Conservation (phyloP, 1,284 basidiomycete genomes). For the Taiwanofungus camphoratus region DNA sequence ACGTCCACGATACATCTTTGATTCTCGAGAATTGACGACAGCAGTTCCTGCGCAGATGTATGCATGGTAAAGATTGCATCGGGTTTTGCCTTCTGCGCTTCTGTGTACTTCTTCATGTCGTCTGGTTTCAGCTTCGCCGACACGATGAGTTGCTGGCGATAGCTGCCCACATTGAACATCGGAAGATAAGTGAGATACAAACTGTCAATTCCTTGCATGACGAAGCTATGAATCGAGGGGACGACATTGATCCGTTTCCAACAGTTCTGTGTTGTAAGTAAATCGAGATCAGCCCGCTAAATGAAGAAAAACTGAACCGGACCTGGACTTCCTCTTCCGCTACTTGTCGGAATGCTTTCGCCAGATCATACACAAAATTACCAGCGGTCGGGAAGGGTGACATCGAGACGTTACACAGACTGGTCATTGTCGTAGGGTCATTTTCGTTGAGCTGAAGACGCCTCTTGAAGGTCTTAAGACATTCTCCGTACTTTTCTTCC, state of each 20-base stretch:
- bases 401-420: conserved; percentile 38
- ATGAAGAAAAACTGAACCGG: background rate
- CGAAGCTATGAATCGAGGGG: conserved; percentile 31
- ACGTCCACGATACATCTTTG: conserved; percentile 2
- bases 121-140: conserved; percentile 25
- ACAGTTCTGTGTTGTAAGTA: conserved; percentile 15
- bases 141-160: conserved; percentile 35
- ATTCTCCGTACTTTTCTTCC: conserved; percentile 30
- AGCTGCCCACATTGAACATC: conserved; percentile 35
- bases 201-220: conserved; percentile 34
- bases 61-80: conserved; percentile 8
- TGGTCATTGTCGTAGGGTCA: conserved; percentile 29
- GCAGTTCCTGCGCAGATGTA: background rate
- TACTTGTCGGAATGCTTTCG: conserved; percentile 29
- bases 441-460: conserved; percentile 31
- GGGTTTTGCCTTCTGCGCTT: conserved; percentile 14
- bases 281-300: background rate
- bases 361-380: conserved; percentile 30
- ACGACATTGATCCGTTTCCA: conserved; percentile 26
- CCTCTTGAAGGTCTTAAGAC: conserved; percentile 30
- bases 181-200: conserved; percentile 33
- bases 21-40: conserved; percentile 1
- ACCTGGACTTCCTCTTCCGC: conserved; percentile 32
- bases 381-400: conserved; percentile 35
- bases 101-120: conserved; percentile 19